phyloP scores from a whole-genome alignment of 495 filamentous ascomycete species.

The Neurospora sp. region DNA sequence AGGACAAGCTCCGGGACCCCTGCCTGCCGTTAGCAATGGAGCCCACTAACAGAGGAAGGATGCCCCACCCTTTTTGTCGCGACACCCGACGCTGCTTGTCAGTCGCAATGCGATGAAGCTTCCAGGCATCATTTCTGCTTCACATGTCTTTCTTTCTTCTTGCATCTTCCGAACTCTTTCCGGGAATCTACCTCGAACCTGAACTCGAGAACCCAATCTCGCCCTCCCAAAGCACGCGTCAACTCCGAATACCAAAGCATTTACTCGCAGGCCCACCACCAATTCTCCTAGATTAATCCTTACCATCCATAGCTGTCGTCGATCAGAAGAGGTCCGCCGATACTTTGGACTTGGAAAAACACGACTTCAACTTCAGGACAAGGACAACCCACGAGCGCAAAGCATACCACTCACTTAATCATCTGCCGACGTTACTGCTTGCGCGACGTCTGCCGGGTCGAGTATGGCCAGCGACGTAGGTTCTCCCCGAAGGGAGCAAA shows the following conservation, averaged over 20 bases:
- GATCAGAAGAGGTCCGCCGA: not conserved
- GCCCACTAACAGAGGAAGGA: not conserved
- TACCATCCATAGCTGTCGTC: not conserved
- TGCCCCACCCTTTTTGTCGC: not conserved
- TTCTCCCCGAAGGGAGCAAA: slow-evolving; percentile 31
- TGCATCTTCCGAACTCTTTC: not conserved
- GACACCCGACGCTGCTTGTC: not conserved
- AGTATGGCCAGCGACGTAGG: slow-evolving; percentile 29
- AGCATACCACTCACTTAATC: not conserved
- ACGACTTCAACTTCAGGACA: not conserved
- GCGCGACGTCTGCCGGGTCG: not conserved
- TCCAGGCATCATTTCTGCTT: not conserved
- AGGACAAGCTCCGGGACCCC: not conserved
- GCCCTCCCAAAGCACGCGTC: not conserved
- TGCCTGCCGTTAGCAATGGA: not conserved
- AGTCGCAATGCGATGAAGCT: not conserved
- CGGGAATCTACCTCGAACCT: not conserved
- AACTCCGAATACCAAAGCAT: not conserved
- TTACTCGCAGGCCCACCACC: not conserved
- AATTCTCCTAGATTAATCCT: not conserved
- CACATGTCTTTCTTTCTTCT: not conserved
- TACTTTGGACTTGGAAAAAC: not conserved
- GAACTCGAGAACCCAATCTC: not conserved
- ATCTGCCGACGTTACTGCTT: not conserved
- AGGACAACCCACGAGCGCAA: not conserved